Evolutionary conservation across 805 yeast genomes (phyloP), one percentile per base, ranked within the genome.

Genomic region (Wickerhamiella occidentalis): DNA sequence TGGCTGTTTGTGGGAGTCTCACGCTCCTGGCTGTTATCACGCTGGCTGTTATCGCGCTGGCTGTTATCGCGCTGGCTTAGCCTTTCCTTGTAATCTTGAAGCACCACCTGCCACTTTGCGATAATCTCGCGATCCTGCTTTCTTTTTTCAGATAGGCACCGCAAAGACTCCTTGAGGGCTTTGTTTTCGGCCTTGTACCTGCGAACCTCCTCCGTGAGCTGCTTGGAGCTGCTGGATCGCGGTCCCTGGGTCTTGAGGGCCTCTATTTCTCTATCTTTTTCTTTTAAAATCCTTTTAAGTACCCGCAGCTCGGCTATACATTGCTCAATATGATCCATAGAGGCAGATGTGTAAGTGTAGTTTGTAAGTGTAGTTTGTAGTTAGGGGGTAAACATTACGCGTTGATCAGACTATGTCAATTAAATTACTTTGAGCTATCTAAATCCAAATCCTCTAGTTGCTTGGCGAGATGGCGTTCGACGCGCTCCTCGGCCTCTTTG

Each of bases 171-270:
- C 12, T 37, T 45, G 3, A 51, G 40, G 26, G 51, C 53, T 22
- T 38, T 43, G 38, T 47, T 51, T 28, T 51, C 53, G 2, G 40
- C 21, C 21, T 41, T 38, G 13, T 45, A 26, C 15, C 15, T 33
- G 15, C 38, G 38, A 17, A 33, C 6, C 19, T 33, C 38, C 19
- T 29, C 33, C n/a, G 33, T n/a, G n/a, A n/a, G n/a, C n/a, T n/a
- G n/a, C n/a, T n/a, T n/a, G n/a, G n/a, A n/a, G n/a, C n/a, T n/a
- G n/a, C n/a, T n/a, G n/a, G n/a, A n/a, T n/a, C n/a, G n/a, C n/a
- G n/a, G n/a, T n/a, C n/a, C 33, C 33, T 9, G n/a, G 3, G 40
- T 9, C 8, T 15, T 36, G 5, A 38, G 26, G 15, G 15, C 6
- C 25, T 12, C 25, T 3, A 38, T 38, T 21, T 38, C 42, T 17